Conservation (phyloP, 345 rosid genomes). For the Eucalyptus erythrocorys region DNA sequence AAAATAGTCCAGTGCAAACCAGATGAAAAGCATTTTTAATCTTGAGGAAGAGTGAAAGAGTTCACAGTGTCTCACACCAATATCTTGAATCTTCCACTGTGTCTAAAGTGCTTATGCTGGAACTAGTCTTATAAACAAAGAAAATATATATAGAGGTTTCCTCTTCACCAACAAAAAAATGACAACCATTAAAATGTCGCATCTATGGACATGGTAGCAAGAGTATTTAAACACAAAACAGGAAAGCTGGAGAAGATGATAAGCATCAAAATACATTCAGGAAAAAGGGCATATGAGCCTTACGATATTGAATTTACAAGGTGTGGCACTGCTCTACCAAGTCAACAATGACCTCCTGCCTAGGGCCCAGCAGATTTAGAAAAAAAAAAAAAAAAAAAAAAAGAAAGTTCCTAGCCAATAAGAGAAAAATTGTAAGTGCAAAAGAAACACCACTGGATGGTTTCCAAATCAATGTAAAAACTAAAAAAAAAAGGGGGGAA, state of each 20-base stretch:
- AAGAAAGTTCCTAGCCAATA: too few species aligned
- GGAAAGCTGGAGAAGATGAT: background rate
- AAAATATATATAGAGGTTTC: background rate
- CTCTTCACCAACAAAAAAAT: background rate
- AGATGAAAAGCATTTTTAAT: background rate
- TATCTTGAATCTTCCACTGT: background rate
- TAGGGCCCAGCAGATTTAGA: slow-evolving; percentile 39
- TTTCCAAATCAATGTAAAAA: background rate
- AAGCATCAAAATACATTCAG: background rate
- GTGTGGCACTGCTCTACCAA: slow-evolving; percentile 92
- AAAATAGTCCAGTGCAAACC: background rate
- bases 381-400: too few species aligned
- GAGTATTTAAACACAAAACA: background rate
- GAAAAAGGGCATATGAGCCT: slow-evolving; percentile 5
- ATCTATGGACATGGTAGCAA: background rate
- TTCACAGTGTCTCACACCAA: background rate
- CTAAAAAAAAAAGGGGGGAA: background rate
- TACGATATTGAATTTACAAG: slow-evolving; percentile 94
- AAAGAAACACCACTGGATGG: background rate
- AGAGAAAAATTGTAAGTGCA: background rate
- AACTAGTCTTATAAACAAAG: background rate
- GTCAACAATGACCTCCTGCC: slow-evolving; percentile 95
- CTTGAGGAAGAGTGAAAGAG: background rate
- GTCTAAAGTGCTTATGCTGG: background rate
- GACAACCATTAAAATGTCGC: background rate